A percentile compares a stretch with the other conserved stretches of the same genome.
Conservation (phyloP, 129 eudicot species). For the Mikania micrantha region DNA sequence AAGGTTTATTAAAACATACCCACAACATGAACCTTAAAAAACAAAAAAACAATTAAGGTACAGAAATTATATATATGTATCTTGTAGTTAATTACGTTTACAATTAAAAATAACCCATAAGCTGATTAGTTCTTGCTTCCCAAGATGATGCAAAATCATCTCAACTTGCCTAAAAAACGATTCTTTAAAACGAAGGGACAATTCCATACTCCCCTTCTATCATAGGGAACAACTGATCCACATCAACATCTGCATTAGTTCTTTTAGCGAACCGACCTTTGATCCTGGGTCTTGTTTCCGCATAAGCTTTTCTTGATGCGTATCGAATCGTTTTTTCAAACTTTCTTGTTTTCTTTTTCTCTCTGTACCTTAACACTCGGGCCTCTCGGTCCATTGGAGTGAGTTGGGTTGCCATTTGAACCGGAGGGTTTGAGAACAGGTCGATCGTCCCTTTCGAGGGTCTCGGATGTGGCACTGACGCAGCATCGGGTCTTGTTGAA, state of each 20-base stretch:
- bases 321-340: constrained; percentile 94
- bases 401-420: constrained; percentile 64
- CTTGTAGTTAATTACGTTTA: constrained; percentile 10
- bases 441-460: constrained; percentile 79
- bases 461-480: constrained; percentile 39
- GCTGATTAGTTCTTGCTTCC: not conserved
- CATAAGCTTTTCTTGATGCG: constrained; percentile 97
- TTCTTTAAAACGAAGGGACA: constrained; percentile 65
- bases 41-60: constrained; percentile 17
- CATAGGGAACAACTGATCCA: constrained; percentile 68
- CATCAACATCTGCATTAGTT: constrained; percentile 51
- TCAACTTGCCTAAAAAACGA: not conserved
- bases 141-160: constrained; percentile 22
- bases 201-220: constrained; percentile 61
- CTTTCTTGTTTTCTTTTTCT: constrained; percentile 87
- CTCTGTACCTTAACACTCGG: constrained; percentile 81
- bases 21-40: constrained; percentile 2
- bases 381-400: constrained; percentile 82
- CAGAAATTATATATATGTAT: constrained; percentile 9
- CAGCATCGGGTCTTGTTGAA: constrained; percentile 45
- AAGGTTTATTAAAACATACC: constrained; percentile 13
- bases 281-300: constrained; percentile 94
- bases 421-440: constrained; percentile 64
- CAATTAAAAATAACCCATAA: constrained; percentile 10
- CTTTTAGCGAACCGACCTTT: constrained; percentile 97